Evolutionary conservation across 2,329 filamentous ascomycete genomes (phyloP).

Genomic region (Grosmannia serpens): DNA sequence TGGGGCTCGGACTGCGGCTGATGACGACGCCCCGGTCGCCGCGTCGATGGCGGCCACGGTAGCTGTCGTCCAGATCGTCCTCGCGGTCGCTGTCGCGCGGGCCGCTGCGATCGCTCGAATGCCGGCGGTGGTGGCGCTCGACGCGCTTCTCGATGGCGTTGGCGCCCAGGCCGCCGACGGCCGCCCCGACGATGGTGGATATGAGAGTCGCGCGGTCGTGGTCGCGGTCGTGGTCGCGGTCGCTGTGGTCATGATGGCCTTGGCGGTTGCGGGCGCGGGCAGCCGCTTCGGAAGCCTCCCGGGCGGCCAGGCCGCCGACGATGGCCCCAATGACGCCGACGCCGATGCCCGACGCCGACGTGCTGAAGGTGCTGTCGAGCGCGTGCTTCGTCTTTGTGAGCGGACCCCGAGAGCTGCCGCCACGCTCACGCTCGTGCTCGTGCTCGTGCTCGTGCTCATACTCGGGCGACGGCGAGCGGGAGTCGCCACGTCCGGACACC

Average conservation of each 20-base stretch:
- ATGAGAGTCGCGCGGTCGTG: slow-evolving; percentile 24
- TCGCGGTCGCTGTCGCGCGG: slow-evolving; percentile 3
- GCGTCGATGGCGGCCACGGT: slow-evolving; percentile 14
- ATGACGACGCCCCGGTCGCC: slow-evolving; percentile 8
- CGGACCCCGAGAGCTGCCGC: slow-evolving; percentile 18
- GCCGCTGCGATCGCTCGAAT: slow-evolving; percentile 13
- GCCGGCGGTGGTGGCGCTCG: slow-evolving; percentile 23
- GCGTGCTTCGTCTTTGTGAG: slow-evolving; percentile 28
- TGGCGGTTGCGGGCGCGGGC: slow-evolving; percentile 16
- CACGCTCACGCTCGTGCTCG: background rate
- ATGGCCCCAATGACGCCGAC: slow-evolving; percentile 41
- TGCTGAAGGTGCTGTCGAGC: slow-evolving; percentile 35
- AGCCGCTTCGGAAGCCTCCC: slow-evolving; percentile 24
- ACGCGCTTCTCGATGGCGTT: slow-evolving; percentile 36
- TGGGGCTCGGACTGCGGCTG: slow-evolving; percentile 7
- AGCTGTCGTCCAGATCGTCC: background rate
- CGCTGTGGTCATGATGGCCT: slow-evolving; percentile 13
- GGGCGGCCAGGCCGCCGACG: slow-evolving; percentile 41
- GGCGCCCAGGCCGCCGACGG: slow-evolving; percentile 42
- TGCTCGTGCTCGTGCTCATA: background rate
- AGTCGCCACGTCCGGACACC: slow-evolving; percentile 1
- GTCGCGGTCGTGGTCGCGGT: slow-evolving; percentile 13
- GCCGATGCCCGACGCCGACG: slow-evolving; percentile 36
- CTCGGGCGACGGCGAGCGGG: slow-evolving; percentile 5
- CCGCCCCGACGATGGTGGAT: slow-evolving; percentile 41